These are phyloP conservation scores for Cyclotella distinguenda DNA, from an alignment of 108 stramenopile genomes.

Conservation along the genomic window DNA sequence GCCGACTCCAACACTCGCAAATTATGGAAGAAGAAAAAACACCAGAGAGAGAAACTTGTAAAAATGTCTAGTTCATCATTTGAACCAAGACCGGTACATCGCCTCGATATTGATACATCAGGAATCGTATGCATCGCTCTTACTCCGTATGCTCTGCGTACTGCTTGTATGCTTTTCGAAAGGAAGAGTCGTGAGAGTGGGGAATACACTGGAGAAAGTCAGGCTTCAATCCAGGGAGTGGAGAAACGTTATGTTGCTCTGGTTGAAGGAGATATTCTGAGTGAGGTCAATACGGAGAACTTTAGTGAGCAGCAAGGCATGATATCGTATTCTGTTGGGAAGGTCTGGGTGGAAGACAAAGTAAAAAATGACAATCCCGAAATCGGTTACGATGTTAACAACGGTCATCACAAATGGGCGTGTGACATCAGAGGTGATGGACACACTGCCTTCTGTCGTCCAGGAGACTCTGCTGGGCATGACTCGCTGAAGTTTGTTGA, in stretches of 20 bases:
- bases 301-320: conserved; percentile 19
- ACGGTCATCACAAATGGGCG: conserved; percentile 48
- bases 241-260: conserved; percentile 63
- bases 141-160: conserved; percentile 46
- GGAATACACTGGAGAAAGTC: neutral
- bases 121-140: conserved; percentile 62
- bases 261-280: conserved; percentile 44
- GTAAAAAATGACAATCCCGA: neutral
- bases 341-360: conserved; percentile 26
- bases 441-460: conserved; percentile 23
- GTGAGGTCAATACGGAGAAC: conserved; percentile 27
- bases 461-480: neutral
- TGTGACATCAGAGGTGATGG: conserved; percentile 35
- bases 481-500: conserved; percentile 22
- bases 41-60: conserved; percentile 10
- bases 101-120: conserved; percentile 68
- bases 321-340: conserved; percentile 44
- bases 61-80: conserved; percentile 8
- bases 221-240: conserved; percentile 13
- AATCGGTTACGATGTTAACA: too few relatives aligned
- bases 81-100: conserved; percentile 61
- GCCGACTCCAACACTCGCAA: neutral
- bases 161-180: conserved; percentile 52
- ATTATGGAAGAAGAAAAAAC: conserved; percentile 2
- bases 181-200: conserved; percentile 19